Evolutionary conservation across 208 protist species (phyloP).

Genomic region (Crithidia acanthocephali): DNA sequence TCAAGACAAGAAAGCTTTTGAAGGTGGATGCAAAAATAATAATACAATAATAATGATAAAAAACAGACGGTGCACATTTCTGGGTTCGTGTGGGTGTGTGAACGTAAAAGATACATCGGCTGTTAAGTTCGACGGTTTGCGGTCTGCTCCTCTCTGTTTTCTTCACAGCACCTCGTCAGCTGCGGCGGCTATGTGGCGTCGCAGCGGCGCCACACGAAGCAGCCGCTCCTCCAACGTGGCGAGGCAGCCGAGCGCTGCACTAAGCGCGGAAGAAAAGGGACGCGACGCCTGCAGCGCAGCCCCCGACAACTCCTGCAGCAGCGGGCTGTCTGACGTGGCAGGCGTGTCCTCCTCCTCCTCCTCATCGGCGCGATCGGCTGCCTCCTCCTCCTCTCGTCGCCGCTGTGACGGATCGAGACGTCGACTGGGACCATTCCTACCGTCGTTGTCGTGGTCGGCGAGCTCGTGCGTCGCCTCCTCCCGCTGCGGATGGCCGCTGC

Average conservation of each 20-base stretch:
- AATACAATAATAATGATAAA: too few species aligned
- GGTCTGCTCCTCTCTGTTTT: not conserved
- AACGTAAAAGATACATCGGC: too few species aligned
- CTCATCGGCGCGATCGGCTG: not conserved
- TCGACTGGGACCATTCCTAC: too few species aligned
- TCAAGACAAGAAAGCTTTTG: too few species aligned
- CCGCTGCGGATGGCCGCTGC: not conserved
- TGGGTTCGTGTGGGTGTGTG: too few species aligned
- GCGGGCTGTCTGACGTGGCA: not conserved
- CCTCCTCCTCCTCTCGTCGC: not conserved
- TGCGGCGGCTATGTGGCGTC: not conserved
- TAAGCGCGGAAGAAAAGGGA: not conserved
- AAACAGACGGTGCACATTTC: too few species aligned
- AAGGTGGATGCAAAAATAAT: too few species aligned
- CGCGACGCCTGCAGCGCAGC: not conserved
- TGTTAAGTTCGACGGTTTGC: too few species aligned
- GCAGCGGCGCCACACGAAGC: not conserved
- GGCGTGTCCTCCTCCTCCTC: not conserved
- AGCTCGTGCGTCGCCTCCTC: not conserved
- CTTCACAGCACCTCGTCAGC: too few species aligned
- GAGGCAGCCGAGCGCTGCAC: conserved; percentile 17
- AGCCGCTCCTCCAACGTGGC: conserved; percentile 7
- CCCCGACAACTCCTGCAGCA: not conserved
- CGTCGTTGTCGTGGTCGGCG: too few species aligned
- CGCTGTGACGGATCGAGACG: too few species aligned